Evolutionary conservation across 257 asterid species (phyloP).

Genomic region (Linderniella brevidens): DNA sequence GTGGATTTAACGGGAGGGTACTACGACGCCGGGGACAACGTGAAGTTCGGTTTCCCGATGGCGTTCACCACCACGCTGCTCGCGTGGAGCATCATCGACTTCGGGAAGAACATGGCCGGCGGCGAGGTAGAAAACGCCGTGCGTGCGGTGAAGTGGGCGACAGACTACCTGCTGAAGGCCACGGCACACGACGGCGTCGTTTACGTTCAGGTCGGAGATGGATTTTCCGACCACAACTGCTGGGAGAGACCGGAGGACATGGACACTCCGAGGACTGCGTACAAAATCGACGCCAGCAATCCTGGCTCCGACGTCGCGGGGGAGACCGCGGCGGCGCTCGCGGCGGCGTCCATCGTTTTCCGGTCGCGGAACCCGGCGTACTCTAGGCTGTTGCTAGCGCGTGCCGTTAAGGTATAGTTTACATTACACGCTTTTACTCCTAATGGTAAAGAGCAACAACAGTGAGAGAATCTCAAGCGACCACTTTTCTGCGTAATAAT

Average conservation of each 20-base stretch:
- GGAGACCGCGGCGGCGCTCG: conserved; percentile 83
- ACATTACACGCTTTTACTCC: background rate
- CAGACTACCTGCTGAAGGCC: conserved; percentile 68
- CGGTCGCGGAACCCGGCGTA: conserved; percentile 52
- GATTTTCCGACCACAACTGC: conserved; percentile 69
- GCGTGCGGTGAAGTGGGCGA: conserved; percentile 59
- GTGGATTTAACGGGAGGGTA: conserved; percentile 77
- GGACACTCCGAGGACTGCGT: conserved; percentile 58
- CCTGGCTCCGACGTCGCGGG: conserved; percentile 93
- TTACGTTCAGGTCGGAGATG: conserved; percentile 71
- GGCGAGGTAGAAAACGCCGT: conserved; percentile 47
- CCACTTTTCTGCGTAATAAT: background rate
- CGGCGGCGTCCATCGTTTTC: conserved; percentile 85
- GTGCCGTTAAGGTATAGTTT: conserved; percentile 54
- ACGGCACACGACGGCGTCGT: conserved; percentile 55
- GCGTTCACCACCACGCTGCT: conserved; percentile 65
- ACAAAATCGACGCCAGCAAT: conserved; percentile 39
- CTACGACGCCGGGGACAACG: conserved; percentile 88
- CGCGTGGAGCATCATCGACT: conserved; percentile 75
- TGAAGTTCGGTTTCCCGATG: conserved; percentile 81
- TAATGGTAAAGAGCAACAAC: background rate
- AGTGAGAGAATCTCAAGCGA: background rate
- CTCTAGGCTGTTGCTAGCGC: conserved; percentile 53
- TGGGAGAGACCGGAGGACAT: conserved; percentile 93
- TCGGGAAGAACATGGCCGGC: conserved; percentile 41